phyloP scores from a whole-genome alignment of 1,139 yeast genomes.

The Protomyces macrosporus region DNA sequence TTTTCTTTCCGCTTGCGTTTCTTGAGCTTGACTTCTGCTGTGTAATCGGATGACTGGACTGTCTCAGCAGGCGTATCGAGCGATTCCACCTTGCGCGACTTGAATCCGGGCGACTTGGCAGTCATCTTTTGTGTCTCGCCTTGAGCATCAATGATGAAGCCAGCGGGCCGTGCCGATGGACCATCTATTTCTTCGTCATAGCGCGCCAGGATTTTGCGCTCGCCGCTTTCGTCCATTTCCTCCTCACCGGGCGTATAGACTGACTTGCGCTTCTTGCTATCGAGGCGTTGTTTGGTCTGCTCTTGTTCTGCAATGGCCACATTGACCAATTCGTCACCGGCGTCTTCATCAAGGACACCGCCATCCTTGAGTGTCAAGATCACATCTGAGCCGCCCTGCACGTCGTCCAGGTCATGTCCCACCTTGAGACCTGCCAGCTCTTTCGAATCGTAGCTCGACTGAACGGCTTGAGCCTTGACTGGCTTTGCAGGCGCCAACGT shows the following conservation, averaged over 20 bases:
- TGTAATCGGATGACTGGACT: conserved; percentile 26
- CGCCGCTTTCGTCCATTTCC: conserved; percentile 35
- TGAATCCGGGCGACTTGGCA: neutral
- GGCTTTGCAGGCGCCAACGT: conserved; percentile 23
- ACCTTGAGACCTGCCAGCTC: conserved; percentile 45
- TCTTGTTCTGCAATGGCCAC: conserved; percentile 42
- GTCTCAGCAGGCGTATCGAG: neutral
- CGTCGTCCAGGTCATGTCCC: conserved; percentile 46
- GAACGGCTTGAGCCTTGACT: neutral
- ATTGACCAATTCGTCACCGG: conserved; percentile 48
- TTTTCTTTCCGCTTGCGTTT: conserved; percentile 41
- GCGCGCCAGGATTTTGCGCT: conserved; percentile 34
- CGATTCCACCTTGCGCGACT: neutral
- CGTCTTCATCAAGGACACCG: conserved; percentile 49
- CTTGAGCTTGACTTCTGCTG: conserved; percentile 46
- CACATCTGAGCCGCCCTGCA: conserved; percentile 46
- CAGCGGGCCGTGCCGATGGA: conserved; percentile 30
- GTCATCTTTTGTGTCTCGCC: conserved; percentile 16
- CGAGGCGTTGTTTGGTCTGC: conserved; percentile 38
- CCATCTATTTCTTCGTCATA: conserved; percentile 35
- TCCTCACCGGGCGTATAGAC: conserved; percentile 27
- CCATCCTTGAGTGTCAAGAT: conserved; percentile 64
- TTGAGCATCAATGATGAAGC: conserved; percentile 36
- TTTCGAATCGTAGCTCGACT: conserved; percentile 32
- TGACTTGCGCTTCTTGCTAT: conserved; percentile 35